Base-by-base conservation (phyloP, 1,284 basidiomycete genomes). In the Wolfiporia cocos region DNA sequence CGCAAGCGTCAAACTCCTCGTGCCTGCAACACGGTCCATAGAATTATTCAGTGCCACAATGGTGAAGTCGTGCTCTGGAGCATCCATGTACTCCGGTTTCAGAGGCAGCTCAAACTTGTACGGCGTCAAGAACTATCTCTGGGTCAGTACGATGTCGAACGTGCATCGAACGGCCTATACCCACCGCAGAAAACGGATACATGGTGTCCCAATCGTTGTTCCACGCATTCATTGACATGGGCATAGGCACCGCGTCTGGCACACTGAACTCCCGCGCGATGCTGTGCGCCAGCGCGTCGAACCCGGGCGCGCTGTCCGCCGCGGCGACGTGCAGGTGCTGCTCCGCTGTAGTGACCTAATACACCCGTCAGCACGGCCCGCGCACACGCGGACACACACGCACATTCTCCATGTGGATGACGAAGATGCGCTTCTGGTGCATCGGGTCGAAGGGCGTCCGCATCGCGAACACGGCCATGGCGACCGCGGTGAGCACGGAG, bases 331-430 rank as follows among this genome's bases (percentile, higher is more conserved):
- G 91, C 17, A 95, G 66, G 47, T 84, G 77, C 51, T 85, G 82
- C 49, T 86, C 80, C 20, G 74, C 64, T 1, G 81, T 81, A 1
- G 83, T 86, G 39, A 89, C 71, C 88, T 92, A 41, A 15, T 46
- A 29, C 15, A 37, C n/a, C 41, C 11, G 4, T 21, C 21, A n/a
- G n/a, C n/a, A n/a, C n/a, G n/a, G n/a, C n/a, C n/a, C n/a, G 17
- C 14, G 35, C 20, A 37, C n/a, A 23, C 9, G 34, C 26, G 9
- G 9, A 15, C 32, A 10, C 17, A 9, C 5, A 65, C 81, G 53
- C 53, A 91, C 89, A 61, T 98, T 94, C 64, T 95, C 92, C 52
- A 83, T 75, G 59, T 93, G 86, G 43, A 97, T 68, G 18, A 94
- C 74, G 53, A 89, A 93, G 33, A 96, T 51, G 39, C 95, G 71